These are phyloP conservation scores for Blastobotrys raffinosifermentans DNA, from an alignment of 1,139 yeast species.

Conservation along the genomic window DNA sequence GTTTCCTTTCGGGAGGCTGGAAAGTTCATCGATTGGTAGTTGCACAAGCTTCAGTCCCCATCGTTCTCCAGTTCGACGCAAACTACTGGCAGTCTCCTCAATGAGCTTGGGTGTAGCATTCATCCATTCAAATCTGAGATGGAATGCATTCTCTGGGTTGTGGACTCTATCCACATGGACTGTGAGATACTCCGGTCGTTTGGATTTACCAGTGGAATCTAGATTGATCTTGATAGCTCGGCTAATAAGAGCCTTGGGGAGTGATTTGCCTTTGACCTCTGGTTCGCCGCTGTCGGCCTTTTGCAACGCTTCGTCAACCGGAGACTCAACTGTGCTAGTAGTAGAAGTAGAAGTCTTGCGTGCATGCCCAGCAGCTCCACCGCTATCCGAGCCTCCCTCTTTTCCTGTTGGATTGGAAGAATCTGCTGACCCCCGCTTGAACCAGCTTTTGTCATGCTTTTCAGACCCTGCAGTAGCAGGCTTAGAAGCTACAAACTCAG, in stretches of 20 bases:
- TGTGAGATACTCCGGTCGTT: conserved; percentile 68
- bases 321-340: conserved; percentile 5
- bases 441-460: conserved; percentile 15
- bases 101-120: conserved; percentile 83
- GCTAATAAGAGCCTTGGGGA: conserved; percentile 44
- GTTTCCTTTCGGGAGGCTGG: conserved; percentile 65
- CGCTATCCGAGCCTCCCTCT: background rate
- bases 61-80: conserved; percentile 79
- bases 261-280: conserved; percentile 6
- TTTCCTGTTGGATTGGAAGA: too few species aligned
- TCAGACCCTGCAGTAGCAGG: conserved; percentile 4
- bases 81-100: conserved; percentile 76
- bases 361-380: conserved; percentile 3
- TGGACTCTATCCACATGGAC: conserved; percentile 91
- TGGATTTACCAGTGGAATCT: conserved; percentile 67
- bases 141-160: conserved; percentile 93
- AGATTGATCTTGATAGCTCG: conserved; percentile 64
- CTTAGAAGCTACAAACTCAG: conserved; percentile 40
- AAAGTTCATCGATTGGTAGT: conserved; percentile 84
- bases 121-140: conserved; percentile 86
- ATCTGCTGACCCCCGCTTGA: conserved; percentile 9
- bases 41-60: conserved; percentile 88
- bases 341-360: conserved; percentile 10
- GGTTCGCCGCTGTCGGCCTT: conserved; percentile 5
- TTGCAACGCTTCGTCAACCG: conserved; percentile 4